Evolutionary conservation across 179 eudicot genomes (phyloP), one percentile per base, ranked within the genome.

Genomic region (Beta macrorhiza): DNA sequence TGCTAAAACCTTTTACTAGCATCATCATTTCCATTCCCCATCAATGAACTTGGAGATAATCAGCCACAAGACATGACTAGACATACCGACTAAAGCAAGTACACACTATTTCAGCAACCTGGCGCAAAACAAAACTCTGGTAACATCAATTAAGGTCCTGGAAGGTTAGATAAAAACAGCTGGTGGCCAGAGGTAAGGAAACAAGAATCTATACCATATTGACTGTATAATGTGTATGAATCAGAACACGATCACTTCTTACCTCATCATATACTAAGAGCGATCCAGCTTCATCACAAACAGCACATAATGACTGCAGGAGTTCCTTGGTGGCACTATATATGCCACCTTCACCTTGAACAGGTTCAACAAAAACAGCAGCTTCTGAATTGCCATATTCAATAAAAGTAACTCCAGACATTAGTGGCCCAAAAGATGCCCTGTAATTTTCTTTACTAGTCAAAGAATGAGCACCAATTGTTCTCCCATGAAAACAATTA

Each of bases 251-350:
- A 64, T 19, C 80, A 61, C 14, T 67, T 56, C 84, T 64, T 91
- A 96, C 99, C 97, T 94, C 99, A 74, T 96, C 99, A 82, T 88
- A 96, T 47, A 47, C 32, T 72, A 93, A 89, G 79, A 93, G 93
- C 49, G 92, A 58, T 15, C 94, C 94, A 80, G 89, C 89, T 70
- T 92, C 89, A 87, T 96, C 90, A 84, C 98, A 95, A 19, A 4
- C 42, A 37, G 4, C 2, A 37, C 0, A 4, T 0, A 37, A 2
- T 37, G 42, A 37, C 42, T 37, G 42, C 4, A 37, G 42, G 42
- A 37, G 2, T 37, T 37, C 42, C 42, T 37, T 37, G 42, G 4
- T 37, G 42, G 4, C 4, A 37, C 2, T 37, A 3, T 37, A 37
- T 37, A 3, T 37, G 42, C 42, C 42, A 37, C 42, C 42, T 2